phyloP scores from a whole-genome alignment of 129 eudicot genomes.

The Tagetes patula region DNA sequence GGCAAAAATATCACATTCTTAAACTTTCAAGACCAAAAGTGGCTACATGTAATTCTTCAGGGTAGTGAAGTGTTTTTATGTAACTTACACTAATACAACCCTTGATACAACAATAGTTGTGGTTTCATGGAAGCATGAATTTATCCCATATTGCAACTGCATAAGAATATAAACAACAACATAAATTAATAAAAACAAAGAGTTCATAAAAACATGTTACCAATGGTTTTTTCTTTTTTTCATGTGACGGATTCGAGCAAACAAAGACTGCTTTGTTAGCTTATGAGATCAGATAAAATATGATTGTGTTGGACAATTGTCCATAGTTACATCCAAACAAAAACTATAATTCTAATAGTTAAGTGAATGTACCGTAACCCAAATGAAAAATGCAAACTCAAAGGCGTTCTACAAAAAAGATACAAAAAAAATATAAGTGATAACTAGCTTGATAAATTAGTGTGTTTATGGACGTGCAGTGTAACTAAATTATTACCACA shows the following conservation, averaged over 20 bases:
- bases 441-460: neutral
- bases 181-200: neutral
- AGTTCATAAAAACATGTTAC: no score
- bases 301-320: no score
- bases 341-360: neutral
- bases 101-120: conserved; percentile 35
- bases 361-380: conserved; percentile 39
- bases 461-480: neutral
- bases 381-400: conserved; percentile 51
- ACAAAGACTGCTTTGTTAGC: no score
- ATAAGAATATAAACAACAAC: neutral
- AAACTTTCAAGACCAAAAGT: neutral
- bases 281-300: no score
- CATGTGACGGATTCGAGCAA: no score
- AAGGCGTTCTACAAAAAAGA: conserved; percentile 51
- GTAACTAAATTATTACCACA: conserved; percentile 31
- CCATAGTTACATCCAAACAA: no score
- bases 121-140: conserved; percentile 52
- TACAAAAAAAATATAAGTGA: conserved; percentile 3
- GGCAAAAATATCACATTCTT: neutral
- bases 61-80: neutral
- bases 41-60: conserved; percentile 9
- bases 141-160: conserved; percentile 48
- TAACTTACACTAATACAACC: conserved; percentile 46
- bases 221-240: no score